Evolutionary conservation across 2,329 filamentous ascomycete species (phyloP).

Genomic region (Coniochaeta sp.): DNA sequence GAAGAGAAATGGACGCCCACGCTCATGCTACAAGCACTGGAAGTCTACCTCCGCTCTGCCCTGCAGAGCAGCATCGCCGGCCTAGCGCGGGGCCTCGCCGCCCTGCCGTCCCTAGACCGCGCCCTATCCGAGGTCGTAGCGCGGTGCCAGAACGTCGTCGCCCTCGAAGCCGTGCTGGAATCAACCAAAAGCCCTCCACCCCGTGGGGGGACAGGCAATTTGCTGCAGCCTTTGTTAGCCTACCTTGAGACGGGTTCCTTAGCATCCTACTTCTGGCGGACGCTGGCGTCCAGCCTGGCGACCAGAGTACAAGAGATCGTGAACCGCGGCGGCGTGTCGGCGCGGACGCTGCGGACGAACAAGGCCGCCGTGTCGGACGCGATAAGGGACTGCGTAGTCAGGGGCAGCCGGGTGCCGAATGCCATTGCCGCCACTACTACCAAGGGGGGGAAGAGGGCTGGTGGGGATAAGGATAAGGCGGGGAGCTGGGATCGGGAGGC

Average conservation of each 20-base stretch:
- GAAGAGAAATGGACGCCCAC: constrained; percentile 56
- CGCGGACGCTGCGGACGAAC: constrained; percentile 72
- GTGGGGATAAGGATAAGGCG: constrained; percentile 34
- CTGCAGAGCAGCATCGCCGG: constrained; percentile 72
- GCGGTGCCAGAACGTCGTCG: constrained; percentile 86
- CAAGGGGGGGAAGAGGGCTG: constrained; percentile 34
- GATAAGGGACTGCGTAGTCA: constrained; percentile 75
- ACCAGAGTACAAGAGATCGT: constrained; percentile 79
- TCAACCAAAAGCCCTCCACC: constrained; percentile 57
- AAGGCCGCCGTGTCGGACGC: constrained; percentile 67
- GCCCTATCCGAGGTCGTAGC: constrained; percentile 75
- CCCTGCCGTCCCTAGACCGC: constrained; percentile 74
- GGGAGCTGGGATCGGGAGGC: constrained; percentile 79
- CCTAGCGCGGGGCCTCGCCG: constrained; percentile 68
- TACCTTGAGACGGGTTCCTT: constrained; percentile 84
- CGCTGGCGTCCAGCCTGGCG: constrained; percentile 70
- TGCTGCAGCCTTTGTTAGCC: constrained; percentile 66
- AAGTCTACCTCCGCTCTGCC: constrained; percentile 74
- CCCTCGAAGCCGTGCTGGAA: constrained; percentile 71
- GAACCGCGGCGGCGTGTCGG: constrained; percentile 73
- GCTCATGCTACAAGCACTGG: constrained; percentile 68
- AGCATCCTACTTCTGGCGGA: constrained; percentile 89
- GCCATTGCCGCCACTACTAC: constrained; percentile 34
- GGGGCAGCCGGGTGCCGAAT: constrained; percentile 63
- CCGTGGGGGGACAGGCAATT: constrained; percentile 26